Base-by-base conservation (phyloP, 129 eudicot species). In the Rutidosis leptorrhynchoides region DNA sequence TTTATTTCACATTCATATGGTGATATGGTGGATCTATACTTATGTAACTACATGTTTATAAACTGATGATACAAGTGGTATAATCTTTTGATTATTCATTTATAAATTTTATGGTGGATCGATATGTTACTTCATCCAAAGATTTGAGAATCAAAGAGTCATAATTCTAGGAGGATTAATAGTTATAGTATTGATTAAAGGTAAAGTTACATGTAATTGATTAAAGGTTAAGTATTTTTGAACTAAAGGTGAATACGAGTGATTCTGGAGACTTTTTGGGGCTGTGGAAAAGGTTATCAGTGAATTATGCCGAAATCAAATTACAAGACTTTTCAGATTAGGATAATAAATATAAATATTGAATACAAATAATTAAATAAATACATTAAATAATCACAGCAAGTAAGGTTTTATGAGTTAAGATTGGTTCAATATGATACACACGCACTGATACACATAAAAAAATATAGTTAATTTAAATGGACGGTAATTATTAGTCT, bases 131-230 rank as follows among this genome's bases (percentile, higher is more conserved):
- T 61, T 52, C 59, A 71, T 71, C 53, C 70, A 72, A 64, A 64
- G 53, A 61, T 67, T 46, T 58, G 14, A 30, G 53, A 40, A 67
- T 60, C 62, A 75, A 33, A 0, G 26, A 68, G 49, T 60, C 74
- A 60, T 59, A 68, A 75, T 75, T 67, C 60, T 24, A 67, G n/a
- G 46, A 67, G 65, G 51, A 20, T 42, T 22, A 19, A 46, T 60
- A 16, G 25, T 17, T 26, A 46, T 60, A 16, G 25, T 17, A 59
- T 15, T 46, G 37, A 68, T 37, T 60, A 75, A 75, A 75, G 74
- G 60, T 49, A 75, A 68, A 75, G 80, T 70, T 19, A 37, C n/a
- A 37, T 51, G 73, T 67, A 75, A 64, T 75, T 68, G 80, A 75
- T n/a, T n/a, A n/a, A n/a, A n/a, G n/a, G n/a, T n/a, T 6, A 69